Base-by-base conservation (phyloP, 2,329 filamentous ascomycete species). In the Grosmannia huntii region DNA sequence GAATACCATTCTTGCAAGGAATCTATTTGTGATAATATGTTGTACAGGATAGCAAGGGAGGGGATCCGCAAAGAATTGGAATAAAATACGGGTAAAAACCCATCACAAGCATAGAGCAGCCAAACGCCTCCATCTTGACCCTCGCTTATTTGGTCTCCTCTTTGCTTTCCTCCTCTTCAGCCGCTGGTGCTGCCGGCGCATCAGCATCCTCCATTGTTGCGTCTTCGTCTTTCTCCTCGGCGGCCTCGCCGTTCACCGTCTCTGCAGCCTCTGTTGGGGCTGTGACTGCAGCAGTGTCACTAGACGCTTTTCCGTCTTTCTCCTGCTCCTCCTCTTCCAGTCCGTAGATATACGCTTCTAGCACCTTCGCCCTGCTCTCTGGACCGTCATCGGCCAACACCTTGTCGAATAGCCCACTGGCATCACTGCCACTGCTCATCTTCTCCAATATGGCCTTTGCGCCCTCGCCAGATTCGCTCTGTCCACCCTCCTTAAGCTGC, bases 341-440 rank as follows among this genome's bases (percentile, higher is more conserved):
- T 33, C 70, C 72, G 53, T 80, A 75, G 12, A 81, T 72, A 62
- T 77, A 81, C 23, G 70, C 69, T 66, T 76, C 76, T 9, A 82
- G 70, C 60, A 73, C 69, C 57, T 74, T 68, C 63, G 75, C 80
- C 1, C 77, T 73, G 44, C 69, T 70, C 31, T 80, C 76, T 41
- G 80, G 61, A 60, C 79, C 73, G 59, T 77, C 77, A 59, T 80
- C 53, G 48, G 74, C 70, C 27, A 83, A 72, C 33, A 76, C 68
- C 62, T 73, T 74, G 59, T 82, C 78, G 63, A 81, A 78, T 5
- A 76, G 71, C 1, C 28, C 38, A 46, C 19, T 44, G 21, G 71
- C 75, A 21, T 72, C 72, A 0, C 71, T 64, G 61, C 72, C 70
- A 3, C 72, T 70, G 3, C 41, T n/a, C 19, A 44, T 71, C 62